Evolutionary conservation across 805 yeast genomes (phyloP), one percentile per base, ranked within the genome.

Genomic region (Lipomyces orientalis): DNA sequence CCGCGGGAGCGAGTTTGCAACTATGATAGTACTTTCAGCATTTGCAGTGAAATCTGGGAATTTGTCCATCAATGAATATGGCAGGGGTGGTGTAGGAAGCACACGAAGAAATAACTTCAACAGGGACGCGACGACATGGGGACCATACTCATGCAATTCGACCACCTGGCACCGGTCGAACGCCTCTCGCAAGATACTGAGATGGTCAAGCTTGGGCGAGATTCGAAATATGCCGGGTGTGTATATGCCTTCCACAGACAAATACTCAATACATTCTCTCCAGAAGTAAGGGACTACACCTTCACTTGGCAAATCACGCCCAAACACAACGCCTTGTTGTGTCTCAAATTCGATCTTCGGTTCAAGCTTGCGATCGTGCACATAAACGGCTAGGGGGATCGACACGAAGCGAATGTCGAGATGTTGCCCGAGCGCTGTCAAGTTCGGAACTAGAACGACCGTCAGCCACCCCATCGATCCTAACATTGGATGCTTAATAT

Each of bases 321-420:
- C 77, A 73, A 81, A 73, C 35, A 79, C 64, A 43, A 78, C 73
- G 73, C 75, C 60, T 58, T 67, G 71, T 54, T 79, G 81, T 61
- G 79, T 76, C n/a, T 87, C 88, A 2, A 87, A 78, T 2, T 83
- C 79, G 46, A 89, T 83, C 58, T 75, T 77, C n/a, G 81, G 83
- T 61, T 82, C 82, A 54, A 86, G 81, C 64, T 84, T 83, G 66
- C 83, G 83, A 72, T 91, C 90, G 74, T 88, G 88, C 54, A 88
- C 79, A 76, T 91, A 93, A 5, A 91, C 90, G 59, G 87, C 85
- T 54, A 93, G 82, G 1, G 93, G 88, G 54, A 94, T 88, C 71
- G 93, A 88, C 57, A 94, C 78, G 64, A 84, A 84, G 2, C 96
- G 89, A 55, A 94, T 86, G 77, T 93, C 97, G 29, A 93, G 80